Conservation (phyloP, 2,329 filamentous ascomycete species). For the Paramyrothecium sp. region DNA sequence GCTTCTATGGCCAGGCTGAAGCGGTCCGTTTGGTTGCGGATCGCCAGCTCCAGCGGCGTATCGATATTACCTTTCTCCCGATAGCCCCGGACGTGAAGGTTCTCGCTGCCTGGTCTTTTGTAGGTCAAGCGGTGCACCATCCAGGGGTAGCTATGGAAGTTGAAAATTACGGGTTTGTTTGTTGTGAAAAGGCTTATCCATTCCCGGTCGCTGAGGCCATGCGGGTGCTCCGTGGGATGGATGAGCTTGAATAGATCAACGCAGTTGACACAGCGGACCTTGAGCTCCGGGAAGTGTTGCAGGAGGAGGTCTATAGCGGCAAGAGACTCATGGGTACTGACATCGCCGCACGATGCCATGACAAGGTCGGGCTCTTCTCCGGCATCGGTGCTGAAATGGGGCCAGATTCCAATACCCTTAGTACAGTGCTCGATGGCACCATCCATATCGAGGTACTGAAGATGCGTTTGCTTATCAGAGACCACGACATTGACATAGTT, state of each 20-base stretch:
- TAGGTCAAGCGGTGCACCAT: slow-evolving; percentile 75
- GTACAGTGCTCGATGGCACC: not conserved
- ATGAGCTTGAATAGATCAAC: slow-evolving; percentile 82
- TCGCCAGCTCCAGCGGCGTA: slow-evolving; percentile 75
- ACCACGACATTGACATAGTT: slow-evolving; percentile 85
- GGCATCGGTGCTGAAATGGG: slow-evolving; percentile 70
- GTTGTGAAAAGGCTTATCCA: slow-evolving; percentile 71
- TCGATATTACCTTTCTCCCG: slow-evolving; percentile 84
- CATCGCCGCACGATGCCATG: slow-evolving; percentile 75
- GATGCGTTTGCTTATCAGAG: slow-evolving; percentile 70
- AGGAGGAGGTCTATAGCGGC: slow-evolving; percentile 73
- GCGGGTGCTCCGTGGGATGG: slow-evolving; percentile 66
- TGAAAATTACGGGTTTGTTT: slow-evolving; percentile 74
- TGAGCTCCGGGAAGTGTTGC: slow-evolving; percentile 67
- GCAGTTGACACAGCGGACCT: slow-evolving; percentile 77
- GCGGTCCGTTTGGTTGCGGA: slow-evolving; percentile 74
- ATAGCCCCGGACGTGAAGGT: slow-evolving; percentile 76
- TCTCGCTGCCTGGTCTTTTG: slow-evolving; percentile 65
- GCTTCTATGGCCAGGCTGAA: slow-evolving; percentile 77
- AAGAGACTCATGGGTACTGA: slow-evolving; percentile 71
- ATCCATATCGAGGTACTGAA: not conserved
- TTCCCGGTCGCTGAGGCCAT: slow-evolving; percentile 67
- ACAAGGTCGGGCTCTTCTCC: slow-evolving; percentile 69
- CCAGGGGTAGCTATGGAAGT: slow-evolving; percentile 84
- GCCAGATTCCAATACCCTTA: slow-evolving; percentile 66